Evolutionary conservation across 2,329 filamentous ascomycete genomes (phyloP).

Genomic region (Penicillium aurantiogriseum): DNA sequence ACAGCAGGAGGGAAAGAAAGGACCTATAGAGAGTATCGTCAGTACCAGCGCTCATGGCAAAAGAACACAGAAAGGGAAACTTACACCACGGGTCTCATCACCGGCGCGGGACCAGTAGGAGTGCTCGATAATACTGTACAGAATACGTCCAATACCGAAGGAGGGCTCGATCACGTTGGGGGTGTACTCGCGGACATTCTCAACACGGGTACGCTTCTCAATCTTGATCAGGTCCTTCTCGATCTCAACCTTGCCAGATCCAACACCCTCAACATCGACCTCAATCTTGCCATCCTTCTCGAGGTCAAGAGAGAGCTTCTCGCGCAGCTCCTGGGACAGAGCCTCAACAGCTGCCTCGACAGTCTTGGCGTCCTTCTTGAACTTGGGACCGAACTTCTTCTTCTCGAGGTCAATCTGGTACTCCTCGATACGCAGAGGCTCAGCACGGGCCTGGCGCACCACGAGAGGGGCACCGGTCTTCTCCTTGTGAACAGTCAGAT

Average conservation of each 20-base stretch:
- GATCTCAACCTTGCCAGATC: slow-evolving; percentile 73
- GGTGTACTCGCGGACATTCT: slow-evolving; percentile 85
- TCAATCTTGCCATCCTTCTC: slow-evolving; percentile 70
- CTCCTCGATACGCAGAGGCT: slow-evolving; percentile 78
- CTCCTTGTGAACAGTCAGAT: slow-evolving; percentile 87
- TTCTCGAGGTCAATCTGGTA: slow-evolving; percentile 86
- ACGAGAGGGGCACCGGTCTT: slow-evolving; percentile 84
- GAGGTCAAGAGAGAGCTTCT: slow-evolving; percentile 73
- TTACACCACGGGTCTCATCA: slow-evolving; percentile 82
- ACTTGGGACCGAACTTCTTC: slow-evolving; percentile 92
- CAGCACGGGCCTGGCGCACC: slow-evolving; percentile 76
- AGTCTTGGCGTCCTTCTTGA: slow-evolving; percentile 89
- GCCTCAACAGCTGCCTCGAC: slow-evolving; percentile 77
- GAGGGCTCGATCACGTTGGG: slow-evolving; percentile 97
- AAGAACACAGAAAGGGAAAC: slow-evolving; percentile 37
- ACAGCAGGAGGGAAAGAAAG: slow-evolving; percentile 73
- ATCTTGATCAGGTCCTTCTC: slow-evolving; percentile 77
- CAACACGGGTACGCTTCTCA: slow-evolving; percentile 76
- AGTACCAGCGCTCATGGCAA: neutral
- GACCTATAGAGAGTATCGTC: slow-evolving; percentile 47
- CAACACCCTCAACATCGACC: slow-evolving; percentile 68
- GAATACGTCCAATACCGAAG: slow-evolving; percentile 91
- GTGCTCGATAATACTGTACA: slow-evolving; percentile 93
- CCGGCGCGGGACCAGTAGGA: slow-evolving; percentile 87
- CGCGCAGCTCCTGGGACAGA: slow-evolving; percentile 75